A percentile compares a stretch with the other conserved stretches of the same genome.
Conservation (phyloP, 768 basidiomycete species). For the Termitomyces sp. region DNA sequence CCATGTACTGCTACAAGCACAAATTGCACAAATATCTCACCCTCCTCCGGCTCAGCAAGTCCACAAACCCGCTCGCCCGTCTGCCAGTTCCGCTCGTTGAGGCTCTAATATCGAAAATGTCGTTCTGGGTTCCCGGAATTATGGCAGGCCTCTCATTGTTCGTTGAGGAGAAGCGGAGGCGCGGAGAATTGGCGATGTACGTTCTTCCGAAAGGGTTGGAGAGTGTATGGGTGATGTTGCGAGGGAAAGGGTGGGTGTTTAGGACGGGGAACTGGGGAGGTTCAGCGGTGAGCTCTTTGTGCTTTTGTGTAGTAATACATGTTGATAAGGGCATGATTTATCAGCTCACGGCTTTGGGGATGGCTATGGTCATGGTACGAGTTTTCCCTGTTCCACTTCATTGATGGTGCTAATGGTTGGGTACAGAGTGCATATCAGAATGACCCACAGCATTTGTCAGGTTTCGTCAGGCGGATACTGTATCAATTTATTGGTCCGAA, state of each 20-base stretch:
- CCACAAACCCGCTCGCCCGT: slow-evolving; percentile 27
- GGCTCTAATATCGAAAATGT: slow-evolving; percentile 58
- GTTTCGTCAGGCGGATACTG: slow-evolving; percentile 72
- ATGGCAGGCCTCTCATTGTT: slow-evolving; percentile 73
- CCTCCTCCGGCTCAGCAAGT: slow-evolving; percentile 17
- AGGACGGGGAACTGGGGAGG: slow-evolving; percentile 68
- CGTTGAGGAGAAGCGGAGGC: slow-evolving; percentile 82
- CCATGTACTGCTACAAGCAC: slow-evolving; percentile 63
- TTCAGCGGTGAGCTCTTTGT: slow-evolving; percentile 41
- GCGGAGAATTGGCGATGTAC: slow-evolving; percentile 91
- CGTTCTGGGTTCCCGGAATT: slow-evolving; percentile 73
- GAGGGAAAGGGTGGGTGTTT: slow-evolving; percentile 73
- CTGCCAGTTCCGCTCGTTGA: slow-evolving; percentile 45
- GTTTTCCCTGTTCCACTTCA: not conserved
- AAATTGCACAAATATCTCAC: slow-evolving; percentile 47
- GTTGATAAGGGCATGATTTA: slow-evolving; percentile 5
- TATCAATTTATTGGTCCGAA: slow-evolving; percentile 92
- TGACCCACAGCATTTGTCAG: slow-evolving; percentile 78
- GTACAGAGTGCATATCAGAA: slow-evolving; percentile 73
- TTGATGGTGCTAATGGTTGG: not conserved
- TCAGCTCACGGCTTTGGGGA: slow-evolving; percentile 65
- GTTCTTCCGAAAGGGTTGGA: slow-evolving; percentile 87
- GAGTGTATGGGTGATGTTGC: slow-evolving; percentile 79
- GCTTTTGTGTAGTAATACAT: slow-evolving; percentile 1
- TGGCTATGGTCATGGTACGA: slow-evolving; percentile 89